Evolutionary conservation across 768 basidiomycete genomes (phyloP).

Genomic region (Boletus bicolor): DNA sequence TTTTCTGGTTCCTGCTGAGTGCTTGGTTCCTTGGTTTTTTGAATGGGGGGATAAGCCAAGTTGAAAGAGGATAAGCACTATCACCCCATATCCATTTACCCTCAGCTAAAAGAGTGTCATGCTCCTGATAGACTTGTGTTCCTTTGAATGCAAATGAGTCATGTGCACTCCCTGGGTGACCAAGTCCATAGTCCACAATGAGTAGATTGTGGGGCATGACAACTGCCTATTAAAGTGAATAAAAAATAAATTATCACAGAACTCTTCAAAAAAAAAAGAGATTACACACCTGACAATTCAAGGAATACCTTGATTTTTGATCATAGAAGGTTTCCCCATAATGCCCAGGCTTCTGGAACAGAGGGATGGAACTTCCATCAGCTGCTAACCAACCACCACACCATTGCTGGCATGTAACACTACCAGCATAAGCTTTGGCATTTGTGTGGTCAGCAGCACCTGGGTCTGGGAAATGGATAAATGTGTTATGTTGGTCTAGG

Average conservation of each 20-base stretch:
- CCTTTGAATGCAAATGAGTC: background rate
- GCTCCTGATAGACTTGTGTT: background rate
- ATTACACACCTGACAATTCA: conserved; percentile 18
- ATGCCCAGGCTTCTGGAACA: background rate
- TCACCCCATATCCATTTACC: background rate
- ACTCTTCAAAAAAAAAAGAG: background rate
- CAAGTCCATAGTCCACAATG: conserved; percentile 1
- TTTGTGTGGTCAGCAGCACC: background rate
- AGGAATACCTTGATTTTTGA: conserved; percentile 17
- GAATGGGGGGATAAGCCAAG: background rate
- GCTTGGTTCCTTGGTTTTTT: background rate
- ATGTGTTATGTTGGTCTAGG: no score
- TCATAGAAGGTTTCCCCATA: conserved; percentile 17
- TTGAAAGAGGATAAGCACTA: background rate
- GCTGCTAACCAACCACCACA: background rate
- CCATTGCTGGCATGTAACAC: background rate
- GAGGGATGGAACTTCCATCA: background rate
- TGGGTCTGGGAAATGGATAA: background rate
- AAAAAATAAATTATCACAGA: no score
- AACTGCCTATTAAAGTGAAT: background rate
- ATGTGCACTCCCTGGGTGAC: background rate
- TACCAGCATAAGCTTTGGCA: background rate
- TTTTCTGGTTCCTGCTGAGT: background rate
- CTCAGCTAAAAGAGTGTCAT: background rate
- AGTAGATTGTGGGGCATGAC: background rate